phyloP scores from a whole-genome alignment of 495 filamentous ascomycete genomes.

The Talaromyces nanjingensis region DNA sequence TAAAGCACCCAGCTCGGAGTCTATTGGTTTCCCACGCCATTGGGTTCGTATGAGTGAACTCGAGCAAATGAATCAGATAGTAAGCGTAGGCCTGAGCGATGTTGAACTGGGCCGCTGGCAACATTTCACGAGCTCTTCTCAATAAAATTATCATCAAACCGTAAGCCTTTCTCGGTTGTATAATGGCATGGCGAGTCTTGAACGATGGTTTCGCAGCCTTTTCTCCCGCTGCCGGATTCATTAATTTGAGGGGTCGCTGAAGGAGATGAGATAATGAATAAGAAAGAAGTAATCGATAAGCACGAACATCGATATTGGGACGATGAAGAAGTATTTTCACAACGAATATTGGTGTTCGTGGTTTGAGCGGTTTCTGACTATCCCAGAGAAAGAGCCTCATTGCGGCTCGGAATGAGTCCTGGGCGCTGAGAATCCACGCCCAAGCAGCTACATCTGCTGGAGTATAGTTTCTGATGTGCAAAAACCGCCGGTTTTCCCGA shows the following conservation, averaged over 20 bases:
- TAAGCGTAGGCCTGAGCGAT: conserved; percentile 35
- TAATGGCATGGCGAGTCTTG: conserved; percentile 11
- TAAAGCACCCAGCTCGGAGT: conserved; percentile 33
- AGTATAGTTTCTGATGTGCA: conserved; percentile 32
- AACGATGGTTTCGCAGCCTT: neutral
- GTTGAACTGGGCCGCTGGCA: conserved; percentile 46
- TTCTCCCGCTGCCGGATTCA: neutral
- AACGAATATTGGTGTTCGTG: conserved; percentile 40
- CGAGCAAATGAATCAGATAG: conserved; percentile 19
- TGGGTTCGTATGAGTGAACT: neutral
- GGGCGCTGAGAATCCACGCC: conserved; percentile 49
- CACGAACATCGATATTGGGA: conserved; percentile 26
- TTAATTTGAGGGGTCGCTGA: conserved; percentile 19
- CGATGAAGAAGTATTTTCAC: conserved; percentile 44
- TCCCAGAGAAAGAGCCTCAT: conserved; percentile 33
- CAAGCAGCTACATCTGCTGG: conserved; percentile 48
- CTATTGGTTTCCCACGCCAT: conserved; percentile 11
- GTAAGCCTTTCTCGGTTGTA: conserved; percentile 24
- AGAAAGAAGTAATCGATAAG: conserved; percentile 37
- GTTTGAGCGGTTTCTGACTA: neutral
- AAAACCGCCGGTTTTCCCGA: conserved; percentile 18
- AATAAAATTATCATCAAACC: conserved; percentile 46
- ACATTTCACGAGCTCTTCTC: conserved; percentile 49
- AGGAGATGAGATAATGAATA: conserved; percentile 34
- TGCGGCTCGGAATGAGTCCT: conserved; percentile 30